Percentiles rank a stretch among this genome's conserved stretches.
These are phyloP conservation scores for Salvia miltiorrhiza DNA, from an alignment of 257 asterid genomes.

Conservation along the genomic window DNA sequence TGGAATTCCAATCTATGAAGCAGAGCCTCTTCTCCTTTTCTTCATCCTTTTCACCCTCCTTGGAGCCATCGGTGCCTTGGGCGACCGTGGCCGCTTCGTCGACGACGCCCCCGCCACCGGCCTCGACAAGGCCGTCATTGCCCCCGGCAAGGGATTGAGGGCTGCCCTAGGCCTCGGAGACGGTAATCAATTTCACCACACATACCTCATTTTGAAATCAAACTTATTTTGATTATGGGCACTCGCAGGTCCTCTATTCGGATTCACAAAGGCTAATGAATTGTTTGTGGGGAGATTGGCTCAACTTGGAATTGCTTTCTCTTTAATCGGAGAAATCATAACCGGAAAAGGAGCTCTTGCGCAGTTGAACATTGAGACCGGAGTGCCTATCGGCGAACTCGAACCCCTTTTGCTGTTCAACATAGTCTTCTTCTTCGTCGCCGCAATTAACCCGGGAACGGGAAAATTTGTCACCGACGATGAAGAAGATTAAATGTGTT, in stretches of 20 bases:
- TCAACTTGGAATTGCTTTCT: conserved; percentile 86
- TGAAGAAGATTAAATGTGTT: conserved; percentile 41
- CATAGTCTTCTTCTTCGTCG: conserved; percentile 79
- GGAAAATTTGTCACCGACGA: conserved; percentile 88
- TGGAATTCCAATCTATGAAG: conserved; percentile 78
- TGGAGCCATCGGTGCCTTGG: conserved; percentile 97
- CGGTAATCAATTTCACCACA: conserved; percentile 34
- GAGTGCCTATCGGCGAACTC: conserved; percentile 77
- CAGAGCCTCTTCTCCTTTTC: conserved; percentile 66
- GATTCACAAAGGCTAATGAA: conserved; percentile 94
- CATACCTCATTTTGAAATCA: too few relatives aligned
- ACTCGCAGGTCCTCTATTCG: conserved; percentile 68
- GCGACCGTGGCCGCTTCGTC: conserved; percentile 87
- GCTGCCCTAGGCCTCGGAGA: conserved; percentile 70
- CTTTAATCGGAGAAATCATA: conserved; percentile 83
- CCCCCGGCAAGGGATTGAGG: conserved; percentile 74
- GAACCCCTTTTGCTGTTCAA: conserved; percentile 90
- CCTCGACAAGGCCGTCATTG: conserved; percentile 61
- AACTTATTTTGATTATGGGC: too few relatives aligned
- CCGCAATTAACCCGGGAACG: conserved; percentile 91
- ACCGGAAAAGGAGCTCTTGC: conserved; percentile 98
- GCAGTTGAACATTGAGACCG: conserved; percentile 85
- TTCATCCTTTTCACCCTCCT: conserved; percentile 88
- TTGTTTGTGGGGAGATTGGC: conserved; percentile 94
- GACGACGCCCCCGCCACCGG: conserved; percentile 69